Evolutionary conservation across 1,139 yeast species (phyloP).

Genomic region (Kodamaea anthophila): DNA sequence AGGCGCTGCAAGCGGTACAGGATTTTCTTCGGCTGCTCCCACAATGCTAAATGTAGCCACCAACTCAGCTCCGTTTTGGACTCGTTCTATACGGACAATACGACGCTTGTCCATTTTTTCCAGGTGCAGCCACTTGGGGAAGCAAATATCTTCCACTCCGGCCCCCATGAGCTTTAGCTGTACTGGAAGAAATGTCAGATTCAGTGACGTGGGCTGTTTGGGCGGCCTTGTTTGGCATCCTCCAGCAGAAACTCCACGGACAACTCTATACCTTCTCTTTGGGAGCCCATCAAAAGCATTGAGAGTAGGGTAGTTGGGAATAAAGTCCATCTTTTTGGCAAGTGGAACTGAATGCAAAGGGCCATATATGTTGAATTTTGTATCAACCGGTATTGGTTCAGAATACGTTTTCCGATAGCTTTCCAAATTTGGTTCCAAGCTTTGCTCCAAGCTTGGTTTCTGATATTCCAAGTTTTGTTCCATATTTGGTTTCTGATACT

Average conservation of each 20-base stretch:
- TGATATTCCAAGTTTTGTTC: too few species aligned
- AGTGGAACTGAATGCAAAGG: too few species aligned
- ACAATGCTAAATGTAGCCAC: constrained; percentile 45
- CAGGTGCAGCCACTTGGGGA: constrained; percentile 41
- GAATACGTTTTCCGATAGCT: too few species aligned
- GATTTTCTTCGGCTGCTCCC: constrained; percentile 46
- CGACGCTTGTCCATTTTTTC: constrained; percentile 49
- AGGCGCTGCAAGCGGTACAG: constrained; percentile 30
- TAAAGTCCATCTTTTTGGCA: too few species aligned
- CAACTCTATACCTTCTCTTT: constrained; percentile 29
- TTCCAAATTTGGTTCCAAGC: too few species aligned
- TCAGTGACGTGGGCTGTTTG: constrained; percentile 29
- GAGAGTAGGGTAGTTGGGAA: too few species aligned
- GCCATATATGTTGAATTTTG: too few species aligned
- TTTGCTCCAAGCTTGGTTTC: too few species aligned
- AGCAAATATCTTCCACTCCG: constrained; percentile 40
- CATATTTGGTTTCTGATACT: too few species aligned
- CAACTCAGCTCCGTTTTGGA: constrained; percentile 43
- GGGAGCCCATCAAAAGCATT: too few species aligned
- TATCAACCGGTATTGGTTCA: too few species aligned
- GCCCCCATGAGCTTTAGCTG: constrained; percentile 41
- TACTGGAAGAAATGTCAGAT: constrained; percentile 39
- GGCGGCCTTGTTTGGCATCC: constrained; percentile 56
- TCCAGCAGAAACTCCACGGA: constrained; percentile 56
- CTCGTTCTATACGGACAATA: constrained; percentile 51